Evolutionary conservation across 176 grass and related monocot genomes (phyloP).

Genomic region (Oryza longistaminata): DNA sequence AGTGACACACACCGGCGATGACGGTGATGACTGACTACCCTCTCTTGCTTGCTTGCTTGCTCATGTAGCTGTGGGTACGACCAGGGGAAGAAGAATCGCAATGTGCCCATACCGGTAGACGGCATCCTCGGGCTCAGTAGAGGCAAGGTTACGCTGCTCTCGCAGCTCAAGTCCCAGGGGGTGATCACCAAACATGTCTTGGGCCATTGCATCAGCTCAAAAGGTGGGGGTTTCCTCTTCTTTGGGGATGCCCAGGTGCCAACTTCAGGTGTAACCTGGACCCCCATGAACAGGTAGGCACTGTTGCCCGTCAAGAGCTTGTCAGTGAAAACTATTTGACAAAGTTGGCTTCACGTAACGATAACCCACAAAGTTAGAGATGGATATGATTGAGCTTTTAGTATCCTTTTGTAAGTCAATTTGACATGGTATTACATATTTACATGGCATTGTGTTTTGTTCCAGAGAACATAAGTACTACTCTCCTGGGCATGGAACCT

Average conservation of each 20-base stretch:
- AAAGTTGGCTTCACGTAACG: too few relatives aligned
- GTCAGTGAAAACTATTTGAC: background rate
- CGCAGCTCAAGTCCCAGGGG: constrained; percentile 46
- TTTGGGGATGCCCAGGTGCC: constrained; percentile 44
- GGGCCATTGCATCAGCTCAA: constrained; percentile 51
- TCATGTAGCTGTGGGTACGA: constrained; percentile 62
- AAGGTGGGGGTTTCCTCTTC: constrained; percentile 53
- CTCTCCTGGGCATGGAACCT: constrained; percentile 65
- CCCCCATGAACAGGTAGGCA: constrained; percentile 27
- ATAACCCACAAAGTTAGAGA: too few relatives aligned
- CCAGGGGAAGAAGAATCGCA: background rate
- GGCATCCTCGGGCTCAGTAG: constrained; percentile 61
- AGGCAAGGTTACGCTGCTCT: constrained; percentile 31
- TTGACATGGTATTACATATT: background rate
- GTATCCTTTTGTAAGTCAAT: background rate
- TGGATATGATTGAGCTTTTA: too few relatives aligned
- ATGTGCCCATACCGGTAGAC: background rate
- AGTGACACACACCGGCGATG: too few relatives aligned
- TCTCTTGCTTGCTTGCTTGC: background rate
- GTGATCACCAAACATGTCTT: constrained; percentile 48
- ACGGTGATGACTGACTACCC: background rate
- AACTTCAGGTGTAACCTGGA: constrained; percentile 37
- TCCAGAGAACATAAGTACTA: constrained; percentile 33
- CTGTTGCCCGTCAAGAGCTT: too few relatives aligned
- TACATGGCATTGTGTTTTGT: background rate